phyloP scores from a whole-genome alignment of 2,329 filamentous ascomycete genomes.

The Cordyceps fumosorosea region DNA sequence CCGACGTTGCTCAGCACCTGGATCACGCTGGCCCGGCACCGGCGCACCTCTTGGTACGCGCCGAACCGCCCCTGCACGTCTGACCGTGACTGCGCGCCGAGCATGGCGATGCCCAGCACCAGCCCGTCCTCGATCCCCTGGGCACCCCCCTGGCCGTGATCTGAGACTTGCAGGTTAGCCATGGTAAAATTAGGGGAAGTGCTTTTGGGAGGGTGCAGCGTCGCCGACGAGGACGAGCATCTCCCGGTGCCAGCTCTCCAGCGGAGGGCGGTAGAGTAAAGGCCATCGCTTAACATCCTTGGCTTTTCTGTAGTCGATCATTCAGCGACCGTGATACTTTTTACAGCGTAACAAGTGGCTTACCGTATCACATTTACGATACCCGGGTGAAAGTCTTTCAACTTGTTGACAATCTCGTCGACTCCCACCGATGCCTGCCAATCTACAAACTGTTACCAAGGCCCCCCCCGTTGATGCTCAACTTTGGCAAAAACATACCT shows the following conservation, averaged over 20 bases:
- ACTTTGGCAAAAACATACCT: too few species aligned
- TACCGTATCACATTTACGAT: constrained; percentile 21
- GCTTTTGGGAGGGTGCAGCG: constrained; percentile 21
- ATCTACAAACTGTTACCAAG: constrained; percentile 18
- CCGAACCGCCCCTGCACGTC: constrained; percentile 20
- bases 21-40: constrained; percentile 27
- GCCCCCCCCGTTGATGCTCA: too few species aligned
- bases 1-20: constrained; percentile 34
- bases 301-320: constrained; percentile 22
- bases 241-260: constrained; percentile 27
- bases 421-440: constrained; percentile 27
- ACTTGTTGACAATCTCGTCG: constrained; percentile 22
- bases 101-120: constrained; percentile 25
- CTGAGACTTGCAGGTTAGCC: constrained; percentile 17
- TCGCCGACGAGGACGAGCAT: constrained; percentile 29
- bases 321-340: too few species aligned
- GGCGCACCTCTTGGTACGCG: constrained; percentile 21
- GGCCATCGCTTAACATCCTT: constrained; percentile 30
- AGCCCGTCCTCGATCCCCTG: constrained; percentile 31
- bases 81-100: constrained; percentile 15
- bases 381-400: constrained; percentile 23
- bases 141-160: constrained; percentile 33
- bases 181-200: not conserved
- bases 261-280: constrained; percentile 27
- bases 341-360: not conserved